Base-by-base conservation (phyloP, 2,329 filamentous ascomycete species). In the Tolypocladium inflatum region DNA sequence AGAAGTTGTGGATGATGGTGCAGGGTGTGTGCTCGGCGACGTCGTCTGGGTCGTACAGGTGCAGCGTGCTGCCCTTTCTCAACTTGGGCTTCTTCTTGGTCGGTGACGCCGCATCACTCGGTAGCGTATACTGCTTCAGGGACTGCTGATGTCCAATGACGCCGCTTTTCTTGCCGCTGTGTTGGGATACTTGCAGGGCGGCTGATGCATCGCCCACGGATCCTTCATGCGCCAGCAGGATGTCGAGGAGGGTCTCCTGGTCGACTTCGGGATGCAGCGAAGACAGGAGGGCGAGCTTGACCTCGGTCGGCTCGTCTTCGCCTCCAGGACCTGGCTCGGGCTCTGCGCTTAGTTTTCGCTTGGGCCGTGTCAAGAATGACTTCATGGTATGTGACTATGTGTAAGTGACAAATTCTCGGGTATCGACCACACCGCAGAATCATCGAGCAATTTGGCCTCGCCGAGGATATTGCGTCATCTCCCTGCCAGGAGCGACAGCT, bases 1-100 rank as follows among this genome's bases (percentile, higher is more conserved):
- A 78, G 65, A 97, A 97, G 67, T 96, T 94, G 72, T 96, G 91
- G 57, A 97, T 85, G 63, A 97, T 89, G 13, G 90, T 92, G 73
- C 92, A 97, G 1, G 94, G 91, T 0, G 93, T 96, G 67, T 96
- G 83, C 30, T 83, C 80, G 54, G 90, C 88, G 52, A 97, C 84
- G 65, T 96, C 91, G 43, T 84, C 78, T 0, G 92, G 89, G 48
- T 89, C 85, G 71, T 89, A 97, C 0, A 97, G 78, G 68, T 93
- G 89, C 2, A 97, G 73, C 0, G 93, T 97, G 64, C 85, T 84
- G 15, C 92, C 93, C 68, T 88, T 95, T 66, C 83, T 88, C 0
- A 88, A 86, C 60, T 89, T 73, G 0, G 80, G 62, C 62, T 77
- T 83, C 65, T 79, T 82, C 65, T 76, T 80, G 35, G 58, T 61